Evolutionary conservation across 169 alveolate genomes (phyloP).

Genomic region (Cryptosporidium sp.): DNA sequence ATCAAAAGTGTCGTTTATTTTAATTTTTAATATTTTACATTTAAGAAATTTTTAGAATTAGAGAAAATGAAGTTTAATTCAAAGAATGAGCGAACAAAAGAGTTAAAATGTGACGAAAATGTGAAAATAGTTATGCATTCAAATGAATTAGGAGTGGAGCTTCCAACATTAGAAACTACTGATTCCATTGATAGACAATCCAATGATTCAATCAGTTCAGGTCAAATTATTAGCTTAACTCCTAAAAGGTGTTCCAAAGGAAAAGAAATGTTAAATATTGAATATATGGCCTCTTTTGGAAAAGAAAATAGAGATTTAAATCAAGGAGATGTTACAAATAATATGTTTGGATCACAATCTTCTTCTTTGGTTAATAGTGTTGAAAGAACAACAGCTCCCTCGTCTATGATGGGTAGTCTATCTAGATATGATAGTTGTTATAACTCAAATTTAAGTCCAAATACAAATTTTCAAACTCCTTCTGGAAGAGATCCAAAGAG

Average conservation of each 20-base stretch:
- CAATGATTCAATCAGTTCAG: background rate
- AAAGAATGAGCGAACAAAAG: background rate
- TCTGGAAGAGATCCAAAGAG: background rate
- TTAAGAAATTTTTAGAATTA: too few relatives aligned
- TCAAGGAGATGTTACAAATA: background rate
- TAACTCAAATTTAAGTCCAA: slow-evolving; percentile 42
- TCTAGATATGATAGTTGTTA: slow-evolving; percentile 13
- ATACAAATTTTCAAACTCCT: slow-evolving; percentile 50
- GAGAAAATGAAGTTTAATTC: background rate
- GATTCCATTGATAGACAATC: slow-evolving; percentile 44
- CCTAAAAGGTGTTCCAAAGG: slow-evolving; percentile 24
- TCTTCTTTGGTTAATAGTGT: slow-evolving; percentile 34
- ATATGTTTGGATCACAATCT: slow-evolving; percentile 8
- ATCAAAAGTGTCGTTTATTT: background rate
- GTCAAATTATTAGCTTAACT: slow-evolving; percentile 24
- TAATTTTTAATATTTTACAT: too few relatives aligned
- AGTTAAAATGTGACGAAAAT: background rate
- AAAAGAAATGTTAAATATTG: background rate
- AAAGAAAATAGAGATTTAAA: background rate
- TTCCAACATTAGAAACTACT: slow-evolving; percentile 40
- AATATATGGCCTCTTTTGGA: background rate
- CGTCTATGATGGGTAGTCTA: slow-evolving; percentile 25
- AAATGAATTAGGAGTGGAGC: background rate
- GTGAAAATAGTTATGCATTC: slow-evolving; percentile 56
- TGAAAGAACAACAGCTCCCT: slow-evolving; percentile 72